Evolutionary conservation across 2,329 filamentous ascomycete species (phyloP), one percentile per base, ranked within the genome.

Genomic region (Cercospora zeae-maydis): DNA sequence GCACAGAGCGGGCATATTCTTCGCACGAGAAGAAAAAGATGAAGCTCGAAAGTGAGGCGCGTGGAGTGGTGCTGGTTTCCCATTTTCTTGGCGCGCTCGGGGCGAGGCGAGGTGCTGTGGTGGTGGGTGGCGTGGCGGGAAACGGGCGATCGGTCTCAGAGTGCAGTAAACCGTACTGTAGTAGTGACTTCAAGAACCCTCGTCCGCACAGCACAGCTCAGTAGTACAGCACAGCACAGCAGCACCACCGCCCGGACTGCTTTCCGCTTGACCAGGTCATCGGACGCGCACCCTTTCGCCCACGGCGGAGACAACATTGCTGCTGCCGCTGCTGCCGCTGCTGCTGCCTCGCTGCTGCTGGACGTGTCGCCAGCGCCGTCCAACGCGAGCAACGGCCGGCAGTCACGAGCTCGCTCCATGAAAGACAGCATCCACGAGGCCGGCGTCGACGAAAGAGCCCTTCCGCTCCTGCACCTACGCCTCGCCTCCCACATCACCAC

Each of bases 341-440:
- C 37, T n/a, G n/a, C n/a, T n/a, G n/a, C 39, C 39, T 30, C 24
- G 47, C 47, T 52, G 27, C 47, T 52, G 47, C 47, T 33, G 9
- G 47, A 31, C 24, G 47, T 52, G 47, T 30, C 24, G 24, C 10
- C 19, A 16, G 24, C 47, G 47, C 47, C 24, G 47, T 21, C 14
- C 6, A 52, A 33, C 47, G 4, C 47, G 24, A 52, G 47, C 14
- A 52, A 14, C 47, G 30, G 47, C 24, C 13, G 24, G 47, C 47
- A 33, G 47, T 52, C 47, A 52, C 47, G 30, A 52, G 47, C 30
- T 52, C 47, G 24, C 24, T 52, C 47, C 24, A 52, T 52, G 47
- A 30, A 33, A 52, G 47, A 52, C 47, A 33, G 47, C 47, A 52
- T 11, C 47, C 47, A 52, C 47, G 47, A 52, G 47, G n/a, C 47